Evolutionary conservation across 768 basidiomycete genomes (phyloP).

Genomic region (Pleurotus giganteus): DNA sequence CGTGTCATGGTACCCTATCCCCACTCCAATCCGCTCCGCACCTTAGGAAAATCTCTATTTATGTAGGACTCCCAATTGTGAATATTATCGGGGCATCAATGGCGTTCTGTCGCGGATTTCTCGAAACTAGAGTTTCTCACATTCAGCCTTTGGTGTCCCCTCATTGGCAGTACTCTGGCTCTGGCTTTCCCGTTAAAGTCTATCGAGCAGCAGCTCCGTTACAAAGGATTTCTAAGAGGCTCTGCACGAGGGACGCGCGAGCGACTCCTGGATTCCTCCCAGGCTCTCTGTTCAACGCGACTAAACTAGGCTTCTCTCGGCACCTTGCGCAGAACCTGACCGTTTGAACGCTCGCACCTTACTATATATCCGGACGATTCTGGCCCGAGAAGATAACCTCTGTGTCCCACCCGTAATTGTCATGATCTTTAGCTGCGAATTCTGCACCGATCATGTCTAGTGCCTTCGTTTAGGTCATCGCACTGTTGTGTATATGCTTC

Average conservation of each 20-base stretch:
- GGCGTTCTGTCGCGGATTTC: slow-evolving; percentile 1
- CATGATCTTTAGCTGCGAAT: too few relatives aligned
- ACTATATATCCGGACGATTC: background rate
- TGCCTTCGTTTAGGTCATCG: too few relatives aligned
- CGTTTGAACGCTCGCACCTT: background rate
- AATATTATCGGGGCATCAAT: slow-evolving; percentile 3
- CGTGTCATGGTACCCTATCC: background rate
- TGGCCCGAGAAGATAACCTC: background rate
- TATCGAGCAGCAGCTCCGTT: background rate
- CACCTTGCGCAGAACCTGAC: slow-evolving; percentile 1
- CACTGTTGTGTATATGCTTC: too few relatives aligned
- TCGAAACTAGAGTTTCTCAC: slow-evolving; percentile 5
- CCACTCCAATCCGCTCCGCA: background rate
- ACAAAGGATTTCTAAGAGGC: background rate
- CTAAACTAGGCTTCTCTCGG: background rate
- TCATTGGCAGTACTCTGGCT: slow-evolving; percentile 50
- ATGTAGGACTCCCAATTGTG: background rate
- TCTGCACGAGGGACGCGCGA: background rate
- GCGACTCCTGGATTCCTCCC: background rate
- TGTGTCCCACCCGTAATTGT: too few relatives aligned
- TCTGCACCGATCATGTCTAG: background rate
- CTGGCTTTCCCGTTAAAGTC: slow-evolving; percentile 22
- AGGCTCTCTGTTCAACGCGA: background rate
- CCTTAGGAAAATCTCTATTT: background rate
- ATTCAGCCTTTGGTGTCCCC: background rate